phyloP scores from a whole-genome alignment of 805 yeast genomes.

The Yarrowia porcina region DNA sequence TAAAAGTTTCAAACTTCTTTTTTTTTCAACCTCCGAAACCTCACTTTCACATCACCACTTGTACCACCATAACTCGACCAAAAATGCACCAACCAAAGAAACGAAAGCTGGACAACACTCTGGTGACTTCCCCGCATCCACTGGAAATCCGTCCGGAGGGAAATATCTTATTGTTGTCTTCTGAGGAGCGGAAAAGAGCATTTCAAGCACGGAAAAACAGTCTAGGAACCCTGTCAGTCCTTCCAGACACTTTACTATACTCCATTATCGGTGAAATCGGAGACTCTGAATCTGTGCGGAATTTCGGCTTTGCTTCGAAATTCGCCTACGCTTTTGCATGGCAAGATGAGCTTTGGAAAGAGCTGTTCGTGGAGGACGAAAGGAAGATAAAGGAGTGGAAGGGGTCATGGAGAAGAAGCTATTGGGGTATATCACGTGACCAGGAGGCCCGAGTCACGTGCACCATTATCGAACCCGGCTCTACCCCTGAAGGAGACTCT shows the following conservation, averaged over 20 bases:
- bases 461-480: slow-evolving; percentile 29
- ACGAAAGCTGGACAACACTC: slow-evolving; percentile 13
- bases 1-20: not conserved
- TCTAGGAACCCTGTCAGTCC: slow-evolving; percentile 39
- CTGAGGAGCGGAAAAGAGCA: not conserved
- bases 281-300: slow-evolving; percentile 48
- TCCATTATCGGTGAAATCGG: slow-evolving; percentile 50
- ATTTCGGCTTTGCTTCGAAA: slow-evolving; percentile 58
- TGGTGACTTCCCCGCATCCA: slow-evolving; percentile 49
- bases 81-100: not conserved
- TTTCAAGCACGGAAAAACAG: not conserved
- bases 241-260: slow-evolving; percentile 65
- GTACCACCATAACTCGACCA: not conserved
- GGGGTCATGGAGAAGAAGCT: slow-evolving; percentile 78
- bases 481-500: not conserved
- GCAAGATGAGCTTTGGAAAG: slow-evolving; percentile 82
- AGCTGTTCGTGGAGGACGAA: slow-evolving; percentile 43
- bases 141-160: slow-evolving; percentile 75
- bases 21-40: not conserved
- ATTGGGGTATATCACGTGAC: slow-evolving; percentile 41
- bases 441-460: slow-evolving; percentile 49
- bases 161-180: slow-evolving; percentile 47
- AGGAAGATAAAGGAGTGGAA: slow-evolving; percentile 48
- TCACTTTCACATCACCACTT: too few species aligned
- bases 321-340: slow-evolving; percentile 67